phyloP scores from a whole-genome alignment of 2,329 filamentous ascomycete species.

The Hysterium pulicare region DNA sequence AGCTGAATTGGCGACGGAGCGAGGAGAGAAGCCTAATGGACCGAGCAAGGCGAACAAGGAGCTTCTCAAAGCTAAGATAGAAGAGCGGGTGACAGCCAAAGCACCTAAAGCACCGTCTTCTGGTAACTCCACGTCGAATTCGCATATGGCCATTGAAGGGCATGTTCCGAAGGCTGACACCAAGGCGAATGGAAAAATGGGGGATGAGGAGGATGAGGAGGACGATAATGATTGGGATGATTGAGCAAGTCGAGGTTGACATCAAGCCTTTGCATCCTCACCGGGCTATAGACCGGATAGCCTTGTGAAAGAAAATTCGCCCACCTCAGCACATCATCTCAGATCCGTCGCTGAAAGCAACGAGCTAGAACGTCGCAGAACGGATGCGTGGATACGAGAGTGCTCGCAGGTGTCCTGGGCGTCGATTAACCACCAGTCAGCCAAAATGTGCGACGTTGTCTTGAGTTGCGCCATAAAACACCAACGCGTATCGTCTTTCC shows the following conservation, averaged over 20 bases:
- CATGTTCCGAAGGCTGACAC: conserved; percentile 26
- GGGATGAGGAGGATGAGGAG: conserved; percentile 9
- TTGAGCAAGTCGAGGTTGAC: neutral
- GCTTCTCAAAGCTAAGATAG: conserved; percentile 30
- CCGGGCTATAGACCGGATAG: too few species aligned
- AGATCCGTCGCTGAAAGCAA: too few species aligned
- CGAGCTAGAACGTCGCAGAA: too few species aligned
- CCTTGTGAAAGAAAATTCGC: too few species aligned
- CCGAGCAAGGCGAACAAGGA: conserved; percentile 29
- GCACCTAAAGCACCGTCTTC: conserved; percentile 24
- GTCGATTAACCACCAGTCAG: too few species aligned
- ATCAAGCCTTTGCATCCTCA: neutral
- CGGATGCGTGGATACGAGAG: too few species aligned
- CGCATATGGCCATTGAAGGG: conserved; percentile 38
- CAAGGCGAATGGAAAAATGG: neutral
- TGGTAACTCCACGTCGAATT: conserved; percentile 12
- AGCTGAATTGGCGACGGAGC: conserved; percentile 42
- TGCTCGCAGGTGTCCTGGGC: too few species aligned
- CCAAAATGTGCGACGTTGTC: too few species aligned
- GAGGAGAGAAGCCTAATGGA: conserved; percentile 43
- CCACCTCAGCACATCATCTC: too few species aligned
- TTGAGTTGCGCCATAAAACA: too few species aligned
- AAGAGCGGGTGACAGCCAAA: conserved; percentile 18
- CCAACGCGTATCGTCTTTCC: too few species aligned
- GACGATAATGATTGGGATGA: conserved; percentile 30